Conservation (phyloP, 1,284 basidiomycete genomes). For the Boletus mariae region DNA sequence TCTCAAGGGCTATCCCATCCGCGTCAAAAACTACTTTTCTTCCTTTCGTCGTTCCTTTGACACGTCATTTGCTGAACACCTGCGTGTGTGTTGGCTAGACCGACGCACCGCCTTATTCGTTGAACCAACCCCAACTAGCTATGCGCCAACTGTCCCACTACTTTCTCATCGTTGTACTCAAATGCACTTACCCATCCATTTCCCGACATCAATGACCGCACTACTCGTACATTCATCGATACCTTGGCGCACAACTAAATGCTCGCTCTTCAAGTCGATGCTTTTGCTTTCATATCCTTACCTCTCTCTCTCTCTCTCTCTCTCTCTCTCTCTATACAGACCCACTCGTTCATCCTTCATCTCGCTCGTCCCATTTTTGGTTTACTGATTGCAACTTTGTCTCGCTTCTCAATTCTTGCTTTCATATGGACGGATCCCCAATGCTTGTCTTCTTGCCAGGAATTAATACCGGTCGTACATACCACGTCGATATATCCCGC, state of each 20-base stretch:
- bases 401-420: conserved; percentile 5
- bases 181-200: conserved; percentile 6
- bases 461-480: conserved; percentile 18
- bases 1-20: neutral
- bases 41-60: neutral
- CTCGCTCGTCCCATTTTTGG: neutral
- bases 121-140: neutral
- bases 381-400: neutral
- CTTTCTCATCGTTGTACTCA: conserved; percentile 16
- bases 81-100: neutral
- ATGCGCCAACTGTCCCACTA: neutral
- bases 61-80: neutral
- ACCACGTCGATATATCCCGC: conserved; percentile 1
- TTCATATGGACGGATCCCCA: conserved; percentile 6
- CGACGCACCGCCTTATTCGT: neutral
- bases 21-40: neutral
- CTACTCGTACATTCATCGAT: conserved; percentile 8
- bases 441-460: conserved; percentile 10
- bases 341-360: neutral
- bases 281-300: neutral
- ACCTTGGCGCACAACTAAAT: conserved; percentile 12
- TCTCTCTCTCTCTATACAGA: neutral
- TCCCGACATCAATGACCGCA: neutral
- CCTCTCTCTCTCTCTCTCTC: neutral
- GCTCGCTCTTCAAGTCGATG: conserved; percentile 10